Evolutionary conservation across 2,329 filamentous ascomycete genomes (phyloP).

Genomic region (Aspergillus quadrilineatus): DNA sequence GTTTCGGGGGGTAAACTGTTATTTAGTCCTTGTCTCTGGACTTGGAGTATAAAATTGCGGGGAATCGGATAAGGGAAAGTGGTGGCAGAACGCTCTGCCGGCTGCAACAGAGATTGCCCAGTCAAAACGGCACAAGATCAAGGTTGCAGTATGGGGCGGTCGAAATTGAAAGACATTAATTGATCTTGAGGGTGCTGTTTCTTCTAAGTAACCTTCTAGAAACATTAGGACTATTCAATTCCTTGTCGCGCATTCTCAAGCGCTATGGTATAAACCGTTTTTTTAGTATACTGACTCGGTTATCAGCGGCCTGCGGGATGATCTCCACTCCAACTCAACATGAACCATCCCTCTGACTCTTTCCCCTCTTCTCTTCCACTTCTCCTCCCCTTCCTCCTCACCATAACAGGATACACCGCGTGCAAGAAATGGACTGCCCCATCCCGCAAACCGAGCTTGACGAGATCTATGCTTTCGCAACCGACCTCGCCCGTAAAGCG

Average conservation of each 20-base stretch:
- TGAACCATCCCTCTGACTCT: background rate
- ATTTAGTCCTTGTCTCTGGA: background rate
- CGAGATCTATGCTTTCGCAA: conserved; percentile 68
- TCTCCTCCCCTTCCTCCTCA: background rate
- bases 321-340: conserved; percentile 11
- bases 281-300: conserved; percentile 2
- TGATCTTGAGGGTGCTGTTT: background rate
- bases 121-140: background rate
- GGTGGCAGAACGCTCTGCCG: conserved; percentile 12
- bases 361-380: conserved; percentile 12
- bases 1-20: background rate
- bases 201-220: background rate
- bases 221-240: background rate
- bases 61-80: conserved; percentile 3
- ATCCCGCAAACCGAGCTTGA: conserved; percentile 51
- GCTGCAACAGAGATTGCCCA: background rate
- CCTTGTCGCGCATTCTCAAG: background rate
- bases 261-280: background rate
- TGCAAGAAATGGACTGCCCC: conserved; percentile 3
- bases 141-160: background rate
- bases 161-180: background rate
- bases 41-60: background rate
- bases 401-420: background rate
- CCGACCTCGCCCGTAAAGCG: conserved; percentile 68
- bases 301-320: background rate